A percentile compares a stretch with the other conserved stretches of the same genome.
Conservation (phyloP, 495 filamentous ascomycete genomes). For the Lichina pygmaea region DNA sequence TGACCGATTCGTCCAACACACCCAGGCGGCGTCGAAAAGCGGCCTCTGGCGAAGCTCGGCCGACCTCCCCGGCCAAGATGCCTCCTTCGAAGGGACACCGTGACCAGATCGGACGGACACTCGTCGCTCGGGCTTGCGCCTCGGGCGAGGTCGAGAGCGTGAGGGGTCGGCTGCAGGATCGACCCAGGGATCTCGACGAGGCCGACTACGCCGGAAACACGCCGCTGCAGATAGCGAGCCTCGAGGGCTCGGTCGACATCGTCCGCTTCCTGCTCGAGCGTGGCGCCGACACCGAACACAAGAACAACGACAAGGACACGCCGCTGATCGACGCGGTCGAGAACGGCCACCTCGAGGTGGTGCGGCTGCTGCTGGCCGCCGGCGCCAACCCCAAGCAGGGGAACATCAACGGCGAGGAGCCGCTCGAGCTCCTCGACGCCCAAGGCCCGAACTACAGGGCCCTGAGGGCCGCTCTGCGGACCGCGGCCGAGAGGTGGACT, state of each 20-base stretch:
- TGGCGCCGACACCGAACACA: conserved; percentile 58
- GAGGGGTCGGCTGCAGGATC: conserved; percentile 38
- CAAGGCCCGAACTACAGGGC: conserved; percentile 38
- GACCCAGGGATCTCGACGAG: conserved; percentile 64
- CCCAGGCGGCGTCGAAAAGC: not conserved
- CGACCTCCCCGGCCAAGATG: conserved; percentile 21
- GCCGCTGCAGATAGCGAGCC: conserved; percentile 68
- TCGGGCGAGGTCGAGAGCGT: conserved; percentile 46
- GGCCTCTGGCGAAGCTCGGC: not conserved
- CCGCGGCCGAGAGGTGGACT: conserved; percentile 10
- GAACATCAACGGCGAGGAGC: conserved; percentile 68
- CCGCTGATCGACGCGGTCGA: conserved; percentile 89
- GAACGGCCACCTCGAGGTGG: conserved; percentile 77
- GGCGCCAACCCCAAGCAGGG: conserved; percentile 72
- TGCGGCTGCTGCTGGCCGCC: conserved; percentile 55
- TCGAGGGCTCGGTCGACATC: conserved; percentile 58
- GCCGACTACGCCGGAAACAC: conserved; percentile 86
- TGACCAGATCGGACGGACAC: conserved; percentile 64
- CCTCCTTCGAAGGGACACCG: conserved; percentile 45
- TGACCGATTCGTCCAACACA: not conserved
- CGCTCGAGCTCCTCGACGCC: conserved; percentile 51
- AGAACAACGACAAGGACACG: conserved; percentile 67
- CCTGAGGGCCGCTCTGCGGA: conserved; percentile 20
- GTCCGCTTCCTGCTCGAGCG: conserved; percentile 56
- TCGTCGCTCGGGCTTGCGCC: conserved; percentile 60